Evolutionary conservation across 176 grass and related monocot species (phyloP).

Genomic region (Ensete glaucum): DNA sequence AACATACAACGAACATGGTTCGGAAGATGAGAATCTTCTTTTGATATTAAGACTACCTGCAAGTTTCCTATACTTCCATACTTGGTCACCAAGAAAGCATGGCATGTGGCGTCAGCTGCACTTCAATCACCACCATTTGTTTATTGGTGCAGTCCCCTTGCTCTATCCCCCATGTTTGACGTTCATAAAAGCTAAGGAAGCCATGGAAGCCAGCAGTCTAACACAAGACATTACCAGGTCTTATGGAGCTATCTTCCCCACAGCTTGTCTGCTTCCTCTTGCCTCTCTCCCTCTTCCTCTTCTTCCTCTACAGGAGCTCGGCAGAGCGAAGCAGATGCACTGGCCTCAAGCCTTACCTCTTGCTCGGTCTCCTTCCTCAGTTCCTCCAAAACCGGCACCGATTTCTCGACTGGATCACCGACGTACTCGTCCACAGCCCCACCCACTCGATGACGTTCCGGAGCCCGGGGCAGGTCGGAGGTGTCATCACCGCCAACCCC

Average conservation of each 20-base stretch:
- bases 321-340: conserved; percentile 18
- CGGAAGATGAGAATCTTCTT: too few relatives aligned
- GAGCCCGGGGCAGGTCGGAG: conserved; percentile 17
- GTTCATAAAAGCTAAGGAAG: too few relatives aligned
- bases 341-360: conserved; percentile 31
- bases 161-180: too few relatives aligned
- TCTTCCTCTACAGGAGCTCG: conserved; percentile 11
- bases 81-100: too few relatives aligned
- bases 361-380: conserved; percentile 39
- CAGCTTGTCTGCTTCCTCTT: conserved; percentile 5
- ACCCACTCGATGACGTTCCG: conserved; percentile 44
- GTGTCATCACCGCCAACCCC: conserved; percentile 42
- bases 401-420: conserved; percentile 48
- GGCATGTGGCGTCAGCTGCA: too few relatives aligned
- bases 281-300: conserved; percentile 12
- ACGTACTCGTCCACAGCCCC: conserved; percentile 27
- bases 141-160: too few relatives aligned
- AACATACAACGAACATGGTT: too few relatives aligned
- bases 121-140: too few relatives aligned
- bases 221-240: too few relatives aligned
- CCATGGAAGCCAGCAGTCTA: too few relatives aligned
- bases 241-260: background rate
- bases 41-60: too few relatives aligned
- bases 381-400: conserved; percentile 39
- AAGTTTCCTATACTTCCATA: too few relatives aligned